A percentile compares a stretch with the other conserved stretches of the same genome.
phyloP scores from a whole-genome alignment of 805 yeast genomes.

The Metschnikowia dekortorum region DNA sequence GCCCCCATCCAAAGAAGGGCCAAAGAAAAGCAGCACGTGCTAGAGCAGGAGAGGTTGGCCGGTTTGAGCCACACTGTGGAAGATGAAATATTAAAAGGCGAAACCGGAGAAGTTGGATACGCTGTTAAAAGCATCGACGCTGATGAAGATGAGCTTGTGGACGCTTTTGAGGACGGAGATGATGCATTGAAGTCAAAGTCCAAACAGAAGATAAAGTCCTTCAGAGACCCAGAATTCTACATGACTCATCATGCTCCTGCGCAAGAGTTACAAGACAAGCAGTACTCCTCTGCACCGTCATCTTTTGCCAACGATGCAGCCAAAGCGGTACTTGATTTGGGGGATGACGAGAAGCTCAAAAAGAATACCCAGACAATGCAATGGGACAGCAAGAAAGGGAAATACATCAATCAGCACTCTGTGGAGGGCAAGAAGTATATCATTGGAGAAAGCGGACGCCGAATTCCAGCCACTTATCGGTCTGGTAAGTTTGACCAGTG shows the following conservation, averaged over 20 bases:
- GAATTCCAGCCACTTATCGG: constrained; percentile 84
- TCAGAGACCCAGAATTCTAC: constrained; percentile 73
- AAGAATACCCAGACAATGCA: constrained; percentile 68
- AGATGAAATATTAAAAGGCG: constrained; percentile 62
- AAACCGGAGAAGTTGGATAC: constrained; percentile 45
- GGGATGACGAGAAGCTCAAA: constrained; percentile 68
- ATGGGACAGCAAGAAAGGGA: constrained; percentile 94
- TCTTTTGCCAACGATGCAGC: constrained; percentile 83
- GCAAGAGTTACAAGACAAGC: constrained; percentile 73
- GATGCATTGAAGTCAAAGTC: constrained; percentile 24
- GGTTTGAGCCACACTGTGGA: constrained; percentile 72
- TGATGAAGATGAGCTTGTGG: constrained; percentile 45
- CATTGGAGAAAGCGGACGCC: constrained; percentile 91
- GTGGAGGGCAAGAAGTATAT: constrained; percentile 74
- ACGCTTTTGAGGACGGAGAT: constrained; percentile 53
- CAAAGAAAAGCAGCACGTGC: constrained; percentile 58
- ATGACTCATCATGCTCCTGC: constrained; percentile 88
- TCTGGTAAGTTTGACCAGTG: constrained; percentile 92
- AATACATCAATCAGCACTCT: constrained; percentile 76
- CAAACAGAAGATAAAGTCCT: constrained; percentile 43
- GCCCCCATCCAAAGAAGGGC: constrained; percentile 85
- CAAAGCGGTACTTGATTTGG: constrained; percentile 82
- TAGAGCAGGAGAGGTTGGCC: constrained; percentile 69
- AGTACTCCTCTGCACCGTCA: constrained; percentile 43
- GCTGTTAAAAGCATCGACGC: constrained; percentile 35